These are phyloP conservation scores for Colletotrichum caudatum DNA, from an alignment of 2,329 filamentous ascomycete genomes.

Conservation along the genomic window DNA sequence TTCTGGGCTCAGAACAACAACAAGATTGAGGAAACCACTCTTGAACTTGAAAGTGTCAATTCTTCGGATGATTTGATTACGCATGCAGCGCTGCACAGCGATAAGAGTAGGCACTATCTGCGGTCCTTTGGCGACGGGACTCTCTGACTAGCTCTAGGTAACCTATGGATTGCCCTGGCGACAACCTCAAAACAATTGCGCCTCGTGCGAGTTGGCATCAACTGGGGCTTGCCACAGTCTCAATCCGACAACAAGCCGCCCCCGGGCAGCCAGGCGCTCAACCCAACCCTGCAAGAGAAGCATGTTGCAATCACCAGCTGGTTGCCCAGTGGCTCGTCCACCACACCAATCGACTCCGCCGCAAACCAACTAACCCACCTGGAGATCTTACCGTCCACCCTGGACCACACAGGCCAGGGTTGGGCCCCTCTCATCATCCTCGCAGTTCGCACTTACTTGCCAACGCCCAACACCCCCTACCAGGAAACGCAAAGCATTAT, in stretches of 20 bases:
- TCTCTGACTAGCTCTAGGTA: slow-evolving; percentile 34
- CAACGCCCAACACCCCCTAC: slow-evolving; percentile 65
- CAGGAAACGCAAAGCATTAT: slow-evolving; percentile 79
- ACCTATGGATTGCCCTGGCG: slow-evolving; percentile 62
- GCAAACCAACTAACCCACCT: slow-evolving; percentile 78
- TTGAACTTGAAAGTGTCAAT: slow-evolving; percentile 80
- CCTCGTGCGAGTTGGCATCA: slow-evolving; percentile 78
- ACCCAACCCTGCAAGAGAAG: slow-evolving; percentile 65
- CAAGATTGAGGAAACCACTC: slow-evolving; percentile 76
- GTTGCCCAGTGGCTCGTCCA: slow-evolving; percentile 61
- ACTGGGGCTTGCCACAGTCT: slow-evolving; percentile 74
- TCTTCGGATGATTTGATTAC: slow-evolving; percentile 82
- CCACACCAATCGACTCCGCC: slow-evolving; percentile 60
- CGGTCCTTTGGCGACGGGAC: slow-evolving; percentile 25
- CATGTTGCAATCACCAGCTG: slow-evolving; percentile 70
- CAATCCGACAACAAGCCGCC: slow-evolving; percentile 64
- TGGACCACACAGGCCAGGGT: slow-evolving; percentile 70
- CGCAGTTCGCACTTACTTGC: slow-evolving; percentile 76
- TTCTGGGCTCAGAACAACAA: slow-evolving; percentile 81
- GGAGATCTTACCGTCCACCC: slow-evolving; percentile 76
- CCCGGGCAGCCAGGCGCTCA: slow-evolving; percentile 60
- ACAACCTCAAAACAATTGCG: slow-evolving; percentile 79
- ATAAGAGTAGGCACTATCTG: slow-evolving; percentile 69
- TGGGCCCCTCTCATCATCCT: slow-evolving; percentile 73
- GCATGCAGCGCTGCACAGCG: slow-evolving; percentile 80